Evolutionary conservation across 2,329 filamentous ascomycete genomes (phyloP), one percentile per base, ranked within the genome.

Genomic region (Ophiostoma ips): DNA sequence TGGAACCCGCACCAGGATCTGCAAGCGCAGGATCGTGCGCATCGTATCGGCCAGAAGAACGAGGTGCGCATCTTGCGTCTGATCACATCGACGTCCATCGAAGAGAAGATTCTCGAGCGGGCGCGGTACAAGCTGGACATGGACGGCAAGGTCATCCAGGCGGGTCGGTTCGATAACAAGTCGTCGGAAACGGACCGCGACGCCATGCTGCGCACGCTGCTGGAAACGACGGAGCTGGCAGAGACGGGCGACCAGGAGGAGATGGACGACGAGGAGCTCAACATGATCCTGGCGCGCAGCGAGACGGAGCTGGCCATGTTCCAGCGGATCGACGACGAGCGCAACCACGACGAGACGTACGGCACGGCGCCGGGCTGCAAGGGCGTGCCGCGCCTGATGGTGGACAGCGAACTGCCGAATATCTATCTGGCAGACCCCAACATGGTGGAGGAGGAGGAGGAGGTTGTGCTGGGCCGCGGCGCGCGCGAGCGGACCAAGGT

Each of bases 1-100:
- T 98, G 92, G 92, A 98, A 98, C 66, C 92, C 92, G 63, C 90
- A 96, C 64, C 92, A 98, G 67, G 92, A 98, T 84, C 72, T 98
- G 67, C 92, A 98, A 66, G 92, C 92, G 13, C 92, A 98, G 64
- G 92, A 98, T 83, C 92, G 92, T 82, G 92, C 92, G 44, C 92
- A 98, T 80, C 90, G 92, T 84, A 98, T 98, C 58, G 92, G 92
- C 55, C 92, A 98, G 67, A 98, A 98, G 81, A 98, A 98, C 60
- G 92, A 98, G 67, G 92, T 98, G 51, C 85, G 92, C 59, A 98
- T 98, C 64, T 70, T 98, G 53, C 83, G 92, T 66, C 75, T 98
- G 41, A 96, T 98, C 66, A 95, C 84, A 57, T 94, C 88, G 10
- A 95, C 94, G 61, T 96, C 92, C 0, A 89, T 98, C 2, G 92